Evolutionary conservation across 192 early-diverging fungal genomes (phyloP), one percentile per base, ranked within the genome.

Genomic region (Coemansia sp.): DNA sequence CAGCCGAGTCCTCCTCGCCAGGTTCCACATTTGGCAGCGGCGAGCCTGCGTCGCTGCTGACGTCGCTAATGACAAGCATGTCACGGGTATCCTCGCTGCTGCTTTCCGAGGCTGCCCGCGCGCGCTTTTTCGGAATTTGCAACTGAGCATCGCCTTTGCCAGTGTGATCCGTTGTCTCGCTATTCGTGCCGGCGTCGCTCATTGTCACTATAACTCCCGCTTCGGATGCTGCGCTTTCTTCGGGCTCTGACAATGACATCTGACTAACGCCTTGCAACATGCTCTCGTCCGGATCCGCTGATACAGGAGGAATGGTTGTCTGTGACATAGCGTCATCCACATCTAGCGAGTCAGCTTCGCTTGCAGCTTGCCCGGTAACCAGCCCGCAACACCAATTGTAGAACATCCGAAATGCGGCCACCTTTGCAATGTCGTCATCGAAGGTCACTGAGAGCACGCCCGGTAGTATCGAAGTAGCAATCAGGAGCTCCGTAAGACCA

Each of bases 361-460:
- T 0, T 14, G 9, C 33, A 14, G 14, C 5, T 35, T 12, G 10
- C 2, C 14, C 14, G 33, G 3, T 14, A 35, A 14, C 2, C 33
- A 35, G 14, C 9, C 33, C 33, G 5, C 40, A 2, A 5, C 28
- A 35, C 43, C 54, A 33, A 12, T 18, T 27, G 12, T 60, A 49
- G 40, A 60, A 49, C 33, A 28, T 29, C 2, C 6, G 28, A 51
- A 60, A 60, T 10, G 58, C 58, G 1, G 49, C 35, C 24, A 21
- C 28, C 12, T 38, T 19, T 6, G 45, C 58, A 6, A 27, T 18
- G 30, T 31, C 35, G 25, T 12, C 47, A n/a, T 66, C 51, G 45
- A 14, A 9, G 5, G 59, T 5, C 21, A 60, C 18, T 3, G 27
- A 16, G 6, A 51, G 22, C 23, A 60, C 16, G 16, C 31, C 32